These are phyloP conservation scores for Candida succiphila DNA, from an alignment of 805 yeast genomes.

Conservation along the genomic window DNA sequence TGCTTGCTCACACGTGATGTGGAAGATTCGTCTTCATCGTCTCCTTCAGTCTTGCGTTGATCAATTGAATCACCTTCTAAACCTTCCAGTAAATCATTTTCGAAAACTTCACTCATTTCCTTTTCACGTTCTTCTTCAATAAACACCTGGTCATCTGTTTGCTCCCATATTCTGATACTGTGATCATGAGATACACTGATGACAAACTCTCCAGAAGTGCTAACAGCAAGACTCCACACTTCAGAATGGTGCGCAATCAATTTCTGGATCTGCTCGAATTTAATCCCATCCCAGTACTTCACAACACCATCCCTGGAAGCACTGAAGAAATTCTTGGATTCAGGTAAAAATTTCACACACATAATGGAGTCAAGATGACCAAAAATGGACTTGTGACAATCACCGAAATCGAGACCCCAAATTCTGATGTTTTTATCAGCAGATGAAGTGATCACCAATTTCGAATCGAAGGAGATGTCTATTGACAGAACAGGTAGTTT, in stretches of 20 bases:
- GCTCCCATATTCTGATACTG: slow-evolving; percentile 86
- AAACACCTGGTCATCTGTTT: slow-evolving; percentile 92
- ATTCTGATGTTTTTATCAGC: slow-evolving; percentile 96
- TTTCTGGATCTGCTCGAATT: slow-evolving; percentile 88
- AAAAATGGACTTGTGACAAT: slow-evolving; percentile 92
- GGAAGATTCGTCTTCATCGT: slow-evolving; percentile 35
- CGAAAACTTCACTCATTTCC: slow-evolving; percentile 89
- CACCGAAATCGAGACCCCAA: slow-evolving; percentile 99
- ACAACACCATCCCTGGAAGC: slow-evolving; percentile 82
- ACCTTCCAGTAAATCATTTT: slow-evolving; percentile 64
- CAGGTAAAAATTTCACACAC: slow-evolving; percentile 76
- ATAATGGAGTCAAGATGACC: slow-evolving; percentile 96
- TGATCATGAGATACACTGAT: slow-evolving; percentile 89
- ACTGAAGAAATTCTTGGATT: slow-evolving; percentile 83
- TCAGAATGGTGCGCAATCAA: slow-evolving; percentile 82
- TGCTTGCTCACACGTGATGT: slow-evolving; percentile 66
- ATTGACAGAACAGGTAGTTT: slow-evolving; percentile 89
- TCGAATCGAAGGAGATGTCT: slow-evolving; percentile 85
- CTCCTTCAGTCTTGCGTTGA: slow-evolving; percentile 22
- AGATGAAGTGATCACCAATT: slow-evolving; percentile 81
- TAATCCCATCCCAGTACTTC: slow-evolving; percentile 98
- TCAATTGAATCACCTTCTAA: slow-evolving; percentile 45
- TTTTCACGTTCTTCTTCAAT: slow-evolving; percentile 94
- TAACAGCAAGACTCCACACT: slow-evolving; percentile 86
- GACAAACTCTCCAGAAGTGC: slow-evolving; percentile 59